Conservation (phyloP, 2,329 filamentous ascomycete species). For the Cercospora citrullina region DNA sequence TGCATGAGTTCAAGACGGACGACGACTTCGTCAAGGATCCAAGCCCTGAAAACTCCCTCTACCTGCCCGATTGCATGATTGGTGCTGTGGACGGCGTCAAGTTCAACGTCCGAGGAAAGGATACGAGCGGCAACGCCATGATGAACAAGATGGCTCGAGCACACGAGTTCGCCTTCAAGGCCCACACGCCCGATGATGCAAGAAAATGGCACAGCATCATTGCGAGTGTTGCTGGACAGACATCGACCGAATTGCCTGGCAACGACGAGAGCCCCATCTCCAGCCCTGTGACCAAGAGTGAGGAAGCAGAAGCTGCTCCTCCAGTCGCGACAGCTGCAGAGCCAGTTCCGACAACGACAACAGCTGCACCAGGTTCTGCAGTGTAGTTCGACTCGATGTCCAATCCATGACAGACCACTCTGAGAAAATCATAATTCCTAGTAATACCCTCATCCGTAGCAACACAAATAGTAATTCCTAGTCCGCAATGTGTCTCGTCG, state of each 20-base stretch:
- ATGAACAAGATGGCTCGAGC: conserved; percentile 77
- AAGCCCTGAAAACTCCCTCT: conserved; percentile 82
- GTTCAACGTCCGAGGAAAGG: conserved; percentile 95
- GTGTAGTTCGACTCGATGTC: neutral
- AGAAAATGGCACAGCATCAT: conserved; percentile 83
- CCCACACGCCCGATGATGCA: conserved; percentile 75
- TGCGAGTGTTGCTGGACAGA: conserved; percentile 56
- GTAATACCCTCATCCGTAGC: neutral
- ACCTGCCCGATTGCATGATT: conserved; percentile 84
- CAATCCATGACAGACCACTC: neutral
- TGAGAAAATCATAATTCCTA: neutral
- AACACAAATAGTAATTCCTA: neutral
- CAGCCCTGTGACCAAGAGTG: conserved; percentile 23
- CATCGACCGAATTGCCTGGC: conserved; percentile 44
- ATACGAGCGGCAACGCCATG: conserved; percentile 73
- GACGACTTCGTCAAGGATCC: conserved; percentile 74
- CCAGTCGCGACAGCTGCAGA: neutral
- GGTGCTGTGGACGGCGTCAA: conserved; percentile 73
- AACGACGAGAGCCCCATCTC: conserved; percentile 43
- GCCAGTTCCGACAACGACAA: neutral
- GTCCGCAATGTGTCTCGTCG: neutral
- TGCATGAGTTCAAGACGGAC: conserved; percentile 96
- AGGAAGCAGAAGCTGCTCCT: neutral
- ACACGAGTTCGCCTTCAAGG: conserved; percentile 84
- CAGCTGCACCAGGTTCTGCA: neutral